Evolutionary conservation across 768 basidiomycete genomes (phyloP), one percentile per base, ranked within the genome.

Genomic region (Serendipita sp.): DNA sequence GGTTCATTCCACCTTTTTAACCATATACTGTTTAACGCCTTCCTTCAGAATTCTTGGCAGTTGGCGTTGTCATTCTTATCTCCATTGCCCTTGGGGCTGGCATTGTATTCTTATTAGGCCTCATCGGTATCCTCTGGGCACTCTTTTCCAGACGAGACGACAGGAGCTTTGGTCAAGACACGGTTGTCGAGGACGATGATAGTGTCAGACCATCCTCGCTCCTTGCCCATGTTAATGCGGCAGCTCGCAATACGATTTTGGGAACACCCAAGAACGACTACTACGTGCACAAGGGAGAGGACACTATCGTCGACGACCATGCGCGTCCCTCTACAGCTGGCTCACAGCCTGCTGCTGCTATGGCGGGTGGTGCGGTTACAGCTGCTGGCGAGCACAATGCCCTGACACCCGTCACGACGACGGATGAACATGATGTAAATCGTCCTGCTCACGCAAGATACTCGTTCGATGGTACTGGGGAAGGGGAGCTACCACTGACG

Each of bases 31-130:
- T 11, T 62, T 50, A 66, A 36, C 44, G 43, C 48, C 62, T 8
- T 36, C 34, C 40, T 68, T 6, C 68, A 91, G 91, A 85, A 69
- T 88, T 91, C 78, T 81, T 99, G 64, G 91, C 94, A 0, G 82
- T 83, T 27, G 96, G 95, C 1, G 80, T 98, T 43, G 92, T 99
- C 63, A 97, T 98, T 68, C 80, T 99, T 48, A 93, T 99, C 68
- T 94, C 93, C 1, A 96, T 99, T 67, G 96, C 96, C 29, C 96
- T 97, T 68, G 86, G 90, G 8, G 92, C 93, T 15, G 96, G 95
- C 16, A 83, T 97, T 23, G 87, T 94, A 43, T 94, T 93, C 80
- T 77, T 94, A 0, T 78, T 93, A 36, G 86, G 87, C 15, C 76
- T 95, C 45, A 77, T 92, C 64, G 91, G 91, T 60, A 87, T 95